A percentile compares a stretch with the other conserved stretches of the same genome.
Conservation (phyloP, 202 grass and related monocot genomes). For the Setaria italica region DNA sequence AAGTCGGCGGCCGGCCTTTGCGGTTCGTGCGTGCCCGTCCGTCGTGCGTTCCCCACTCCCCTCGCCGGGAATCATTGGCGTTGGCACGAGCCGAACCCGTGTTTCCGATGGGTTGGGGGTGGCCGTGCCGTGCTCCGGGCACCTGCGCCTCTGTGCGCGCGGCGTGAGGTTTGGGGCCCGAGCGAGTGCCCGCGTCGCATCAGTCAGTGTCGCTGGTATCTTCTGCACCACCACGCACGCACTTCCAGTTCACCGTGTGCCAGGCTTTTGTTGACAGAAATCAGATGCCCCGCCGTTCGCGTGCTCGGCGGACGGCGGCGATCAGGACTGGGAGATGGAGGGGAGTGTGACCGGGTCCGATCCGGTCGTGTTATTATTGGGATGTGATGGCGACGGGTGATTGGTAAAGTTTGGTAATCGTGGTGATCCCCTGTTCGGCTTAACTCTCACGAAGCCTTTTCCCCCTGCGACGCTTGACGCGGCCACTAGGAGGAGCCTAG, state of each 20-base stretch:
- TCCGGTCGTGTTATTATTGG: neutral
- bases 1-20: constrained; percentile 37
- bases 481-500: neutral
- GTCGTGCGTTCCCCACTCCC: constrained; percentile 36
- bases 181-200: constrained; percentile 22
- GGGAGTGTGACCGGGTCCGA: neutral
- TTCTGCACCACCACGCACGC: neutral
- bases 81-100: constrained; percentile 12
- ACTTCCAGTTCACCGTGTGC: neutral
- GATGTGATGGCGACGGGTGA: constrained; percentile 13
- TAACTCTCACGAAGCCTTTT: constrained; percentile 11
- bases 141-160: neutral
- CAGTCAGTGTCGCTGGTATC: neutral
- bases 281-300: neutral
- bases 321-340: neutral
- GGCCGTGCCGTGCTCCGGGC: neutral
- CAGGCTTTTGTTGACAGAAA: neutral
- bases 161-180: neutral
- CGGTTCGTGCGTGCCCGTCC: neutral
- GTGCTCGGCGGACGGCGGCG: neutral
- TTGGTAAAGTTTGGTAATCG: constrained; percentile 38
- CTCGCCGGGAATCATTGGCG: neutral
- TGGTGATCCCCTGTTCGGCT: constrained; percentile 33
- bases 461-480: constrained; percentile 22
- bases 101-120: neutral